Conservation (phyloP, 768 basidiomycete species). For the Boletus tomentosulus region DNA sequence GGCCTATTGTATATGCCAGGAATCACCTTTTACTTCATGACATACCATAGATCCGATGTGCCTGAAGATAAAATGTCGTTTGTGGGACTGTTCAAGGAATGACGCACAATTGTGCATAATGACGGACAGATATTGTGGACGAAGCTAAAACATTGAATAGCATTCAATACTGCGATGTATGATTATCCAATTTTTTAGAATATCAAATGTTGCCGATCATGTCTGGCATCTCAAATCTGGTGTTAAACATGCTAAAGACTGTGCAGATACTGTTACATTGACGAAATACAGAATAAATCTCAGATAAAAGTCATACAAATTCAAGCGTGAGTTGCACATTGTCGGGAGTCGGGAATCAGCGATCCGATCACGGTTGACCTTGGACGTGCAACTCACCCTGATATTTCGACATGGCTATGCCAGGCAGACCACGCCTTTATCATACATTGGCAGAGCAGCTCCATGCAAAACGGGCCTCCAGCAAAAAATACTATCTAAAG, state of each 20-base stretch:
- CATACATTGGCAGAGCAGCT: background rate
- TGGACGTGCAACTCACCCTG: too few relatives aligned
- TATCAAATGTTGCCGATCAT: too few relatives aligned
- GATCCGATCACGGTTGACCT: too few relatives aligned
- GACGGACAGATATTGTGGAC: background rate
- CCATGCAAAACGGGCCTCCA: background rate
- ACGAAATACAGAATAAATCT: background rate
- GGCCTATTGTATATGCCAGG: background rate
- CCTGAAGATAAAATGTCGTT: background rate
- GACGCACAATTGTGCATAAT: background rate
- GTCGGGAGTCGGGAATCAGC: too few relatives aligned
- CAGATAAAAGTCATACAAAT: background rate
- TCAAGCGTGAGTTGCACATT: too few relatives aligned
- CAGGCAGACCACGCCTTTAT: background rate
- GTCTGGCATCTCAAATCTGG: background rate
- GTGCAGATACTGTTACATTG: background rate
- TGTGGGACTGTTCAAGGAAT: background rate
- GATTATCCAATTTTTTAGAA: too few relatives aligned
- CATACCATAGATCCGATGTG: background rate
- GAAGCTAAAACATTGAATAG: too few relatives aligned
- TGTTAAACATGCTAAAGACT: background rate
- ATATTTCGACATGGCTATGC: background rate
- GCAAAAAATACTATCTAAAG: background rate
- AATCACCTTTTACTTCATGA: background rate
- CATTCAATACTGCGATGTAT: too few relatives aligned